Evolutionary conservation across 1,139 yeast genomes (phyloP).

Genomic region (Hyphopichia khmerensis): DNA sequence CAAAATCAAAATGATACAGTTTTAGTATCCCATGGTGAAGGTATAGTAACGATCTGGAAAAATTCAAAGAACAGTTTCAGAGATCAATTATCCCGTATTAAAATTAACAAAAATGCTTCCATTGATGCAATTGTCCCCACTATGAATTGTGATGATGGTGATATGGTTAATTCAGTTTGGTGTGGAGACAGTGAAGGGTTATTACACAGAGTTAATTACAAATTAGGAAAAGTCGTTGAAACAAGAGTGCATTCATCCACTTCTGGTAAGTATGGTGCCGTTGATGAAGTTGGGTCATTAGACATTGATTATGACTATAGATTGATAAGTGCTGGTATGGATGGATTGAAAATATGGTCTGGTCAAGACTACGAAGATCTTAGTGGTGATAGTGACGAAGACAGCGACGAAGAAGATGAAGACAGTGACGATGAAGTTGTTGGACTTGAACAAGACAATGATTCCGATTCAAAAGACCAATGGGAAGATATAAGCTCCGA

Average conservation of each 20-base stretch:
- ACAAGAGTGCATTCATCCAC: constrained; percentile 61
- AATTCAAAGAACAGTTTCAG: constrained; percentile 61
- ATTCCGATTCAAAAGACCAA: constrained; percentile 1
- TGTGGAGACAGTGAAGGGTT: constrained; percentile 88
- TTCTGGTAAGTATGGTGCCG: constrained; percentile 39
- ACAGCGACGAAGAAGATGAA: constrained; percentile 11
- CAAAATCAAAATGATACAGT: constrained; percentile 62
- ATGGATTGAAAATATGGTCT: constrained; percentile 72
- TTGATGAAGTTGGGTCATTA: constrained; percentile 66
- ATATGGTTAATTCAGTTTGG: constrained; percentile 58
- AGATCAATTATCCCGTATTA: constrained; percentile 82
- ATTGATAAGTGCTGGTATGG: constrained; percentile 82
- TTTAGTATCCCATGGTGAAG: constrained; percentile 84
- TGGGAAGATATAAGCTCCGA: constrained; percentile 3
- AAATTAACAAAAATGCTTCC: constrained; percentile 68
- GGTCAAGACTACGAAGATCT: constrained; percentile 22
- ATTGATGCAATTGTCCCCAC: constrained; percentile 78
- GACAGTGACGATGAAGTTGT: constrained; percentile 10
- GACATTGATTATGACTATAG: constrained; percentile 82
- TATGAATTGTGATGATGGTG: constrained; percentile 62
- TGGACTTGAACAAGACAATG: constrained; percentile 8
- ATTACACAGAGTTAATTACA: constrained; percentile 65
- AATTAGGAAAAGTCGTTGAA: constrained; percentile 63
- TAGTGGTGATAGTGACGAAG: constrained; percentile 17
- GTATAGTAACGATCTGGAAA: constrained; percentile 90